Conservation (phyloP, 2,329 filamentous ascomycete species). For the Clarireedia hainanense region DNA sequence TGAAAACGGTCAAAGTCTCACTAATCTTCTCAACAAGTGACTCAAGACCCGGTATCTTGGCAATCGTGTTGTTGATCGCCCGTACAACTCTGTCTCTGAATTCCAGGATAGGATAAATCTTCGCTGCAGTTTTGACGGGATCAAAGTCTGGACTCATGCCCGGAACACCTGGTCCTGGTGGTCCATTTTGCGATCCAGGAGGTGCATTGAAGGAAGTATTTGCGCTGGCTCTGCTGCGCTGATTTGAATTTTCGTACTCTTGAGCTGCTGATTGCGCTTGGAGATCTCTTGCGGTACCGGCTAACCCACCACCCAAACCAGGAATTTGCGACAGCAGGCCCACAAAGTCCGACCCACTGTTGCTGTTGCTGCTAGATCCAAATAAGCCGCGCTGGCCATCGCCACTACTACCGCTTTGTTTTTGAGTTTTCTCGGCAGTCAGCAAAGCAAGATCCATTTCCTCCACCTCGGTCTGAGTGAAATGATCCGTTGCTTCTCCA, state of each 20-base stretch:
- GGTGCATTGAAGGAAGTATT: constrained; percentile 20
- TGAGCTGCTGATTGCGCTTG: constrained; percentile 55
- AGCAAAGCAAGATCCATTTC: constrained; percentile 70
- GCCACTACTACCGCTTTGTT: constrained; percentile 23
- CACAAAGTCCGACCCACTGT: constrained; percentile 52
- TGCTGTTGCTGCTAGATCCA: constrained; percentile 23
- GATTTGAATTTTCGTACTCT: constrained; percentile 45
- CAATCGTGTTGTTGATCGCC: constrained; percentile 72
- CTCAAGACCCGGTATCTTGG: constrained; percentile 86
- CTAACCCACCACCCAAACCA: constrained; percentile 56
- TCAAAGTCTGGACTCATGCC: constrained; percentile 74
- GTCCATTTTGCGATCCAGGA: constrained; percentile 31
- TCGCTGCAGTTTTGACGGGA: constrained; percentile 62
- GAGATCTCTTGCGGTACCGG: constrained; percentile 56
- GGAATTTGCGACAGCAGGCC: constrained; percentile 71
- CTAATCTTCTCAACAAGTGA: constrained; percentile 84
- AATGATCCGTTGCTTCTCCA: constrained; percentile 73
- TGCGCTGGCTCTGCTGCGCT: constrained; percentile 29
- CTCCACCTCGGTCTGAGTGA: constrained; percentile 77
- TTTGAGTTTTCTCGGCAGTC: constrained; percentile 49
- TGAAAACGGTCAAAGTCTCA: constrained; percentile 85
- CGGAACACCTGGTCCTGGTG: constrained; percentile 49
- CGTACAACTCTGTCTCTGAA: constrained; percentile 94
- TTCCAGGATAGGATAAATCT: constrained; percentile 91
- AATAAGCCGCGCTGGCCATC: constrained; percentile 31